Conservation (phyloP, 176 grass and related monocot genomes). For the Melocanna baccifera region DNA sequence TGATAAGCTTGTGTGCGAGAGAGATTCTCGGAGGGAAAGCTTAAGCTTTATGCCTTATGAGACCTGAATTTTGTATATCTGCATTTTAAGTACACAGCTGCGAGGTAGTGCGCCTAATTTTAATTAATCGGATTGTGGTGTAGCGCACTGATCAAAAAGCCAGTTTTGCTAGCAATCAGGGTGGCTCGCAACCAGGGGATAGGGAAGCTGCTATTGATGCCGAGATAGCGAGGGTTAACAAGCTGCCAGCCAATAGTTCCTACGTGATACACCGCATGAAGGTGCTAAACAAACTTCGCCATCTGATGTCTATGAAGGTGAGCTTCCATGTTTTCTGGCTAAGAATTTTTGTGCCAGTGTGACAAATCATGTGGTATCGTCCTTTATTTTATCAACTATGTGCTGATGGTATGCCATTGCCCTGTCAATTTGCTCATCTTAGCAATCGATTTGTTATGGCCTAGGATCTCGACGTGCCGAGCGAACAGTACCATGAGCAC, state of each 20-base stretch:
- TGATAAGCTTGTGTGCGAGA: neutral
- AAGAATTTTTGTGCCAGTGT: neutral
- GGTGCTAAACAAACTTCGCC: slow-evolving; percentile 79
- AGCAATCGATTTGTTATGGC: no score
- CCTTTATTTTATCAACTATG: neutral
- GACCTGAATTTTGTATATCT: neutral
- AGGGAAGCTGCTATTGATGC: slow-evolving; percentile 51
- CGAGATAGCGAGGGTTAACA: slow-evolving; percentile 54
- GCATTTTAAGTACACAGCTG: neutral
- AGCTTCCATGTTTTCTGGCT: neutral
- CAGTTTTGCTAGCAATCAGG: slow-evolving; percentile 32
- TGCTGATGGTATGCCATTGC: neutral
- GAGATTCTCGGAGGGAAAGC: neutral
- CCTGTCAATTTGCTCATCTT: neutral
- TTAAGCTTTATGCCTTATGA: neutral
- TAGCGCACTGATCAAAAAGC: neutral
- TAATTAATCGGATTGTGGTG: neutral
- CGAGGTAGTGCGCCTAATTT: neutral
- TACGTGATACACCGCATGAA: slow-evolving; percentile 78
- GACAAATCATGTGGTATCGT: neutral
- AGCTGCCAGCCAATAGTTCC: slow-evolving; percentile 66
- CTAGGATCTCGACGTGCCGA: no score
- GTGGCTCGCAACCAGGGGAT: slow-evolving; percentile 27
- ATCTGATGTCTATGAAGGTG: slow-evolving; percentile 72
- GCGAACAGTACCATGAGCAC: no score